Conservation (phyloP, 73 alveolate genomes). For the Tetrahymena elliotti region DNA sequence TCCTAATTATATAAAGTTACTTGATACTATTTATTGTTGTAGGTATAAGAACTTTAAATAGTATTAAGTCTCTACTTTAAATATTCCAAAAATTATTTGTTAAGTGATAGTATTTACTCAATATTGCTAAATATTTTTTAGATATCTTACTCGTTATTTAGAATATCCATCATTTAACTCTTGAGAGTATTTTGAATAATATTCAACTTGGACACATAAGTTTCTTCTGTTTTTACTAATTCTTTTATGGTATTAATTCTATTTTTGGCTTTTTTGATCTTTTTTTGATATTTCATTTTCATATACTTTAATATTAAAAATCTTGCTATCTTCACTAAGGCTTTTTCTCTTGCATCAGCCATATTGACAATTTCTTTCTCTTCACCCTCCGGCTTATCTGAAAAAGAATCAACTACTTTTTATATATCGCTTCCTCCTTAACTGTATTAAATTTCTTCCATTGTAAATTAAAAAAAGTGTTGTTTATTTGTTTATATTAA, state of each 20-base stretch:
- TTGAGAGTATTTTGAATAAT: neutral
- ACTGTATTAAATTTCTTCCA: neutral
- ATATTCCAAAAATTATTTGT: neutral
- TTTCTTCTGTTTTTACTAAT: neutral
- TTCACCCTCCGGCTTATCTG: neutral
- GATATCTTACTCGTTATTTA: neutral
- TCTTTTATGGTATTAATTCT: neutral
- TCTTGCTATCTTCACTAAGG: neutral
- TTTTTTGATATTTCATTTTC: neutral
- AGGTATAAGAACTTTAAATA: neutral
- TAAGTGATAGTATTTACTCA: neutral
- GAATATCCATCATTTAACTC: neutral
- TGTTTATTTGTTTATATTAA: too few species aligned
- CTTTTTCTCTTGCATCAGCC: neutral
- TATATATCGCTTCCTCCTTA: neutral
- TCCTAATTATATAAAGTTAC: neutral
- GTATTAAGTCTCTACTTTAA: neutral
- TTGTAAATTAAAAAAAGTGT: neutral
- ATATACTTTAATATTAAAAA: neutral
- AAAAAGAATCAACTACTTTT: neutral
- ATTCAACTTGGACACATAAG: neutral
- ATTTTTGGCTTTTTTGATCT: neutral
- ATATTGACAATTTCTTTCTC: neutral
- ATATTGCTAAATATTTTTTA: neutral
- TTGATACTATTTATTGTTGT: neutral